These are phyloP conservation scores for Salix koriyanagi DNA, from an alignment of 345 rosid species.

Conservation along the genomic window DNA sequence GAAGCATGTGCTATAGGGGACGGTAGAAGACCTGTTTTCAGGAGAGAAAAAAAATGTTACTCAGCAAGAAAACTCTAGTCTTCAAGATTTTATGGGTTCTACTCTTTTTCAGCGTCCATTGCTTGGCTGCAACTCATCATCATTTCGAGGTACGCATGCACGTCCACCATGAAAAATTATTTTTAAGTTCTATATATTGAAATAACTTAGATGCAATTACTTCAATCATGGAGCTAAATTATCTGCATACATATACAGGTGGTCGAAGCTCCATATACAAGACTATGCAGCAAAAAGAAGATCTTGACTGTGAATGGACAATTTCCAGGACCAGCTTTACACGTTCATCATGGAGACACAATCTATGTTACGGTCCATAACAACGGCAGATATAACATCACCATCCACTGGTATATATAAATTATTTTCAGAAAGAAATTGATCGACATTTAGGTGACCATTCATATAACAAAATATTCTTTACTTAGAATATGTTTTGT, in stretches of 20 bases:
- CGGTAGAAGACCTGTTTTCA: background rate
- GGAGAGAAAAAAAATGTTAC: background rate
- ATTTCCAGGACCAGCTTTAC: slow-evolving; percentile 31
- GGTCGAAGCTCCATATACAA: slow-evolving; percentile 1
- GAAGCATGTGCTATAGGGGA: background rate
- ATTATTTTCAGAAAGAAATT: slow-evolving; percentile 26
- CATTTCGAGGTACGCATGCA: background rate
- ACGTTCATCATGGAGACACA: slow-evolving; percentile 23
- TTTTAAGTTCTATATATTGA: background rate
- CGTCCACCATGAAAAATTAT: background rate
- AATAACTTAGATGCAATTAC: background rate
- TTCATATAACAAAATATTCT: background rate
- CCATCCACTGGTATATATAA: slow-evolving; percentile 35
- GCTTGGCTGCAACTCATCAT: background rate
- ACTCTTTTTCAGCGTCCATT: background rate
- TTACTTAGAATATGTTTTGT: slow-evolving; percentile 17
- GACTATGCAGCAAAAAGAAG: slow-evolving; percentile 15
- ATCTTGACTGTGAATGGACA: slow-evolving; percentile 32
- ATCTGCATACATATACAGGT: slow-evolving; percentile 17
- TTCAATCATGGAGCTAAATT: no score
- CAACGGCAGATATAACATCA: slow-evolving; percentile 20
- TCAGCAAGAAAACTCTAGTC: background rate
- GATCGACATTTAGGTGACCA: slow-evolving; percentile 34
- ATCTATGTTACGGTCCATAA: slow-evolving; percentile 24
- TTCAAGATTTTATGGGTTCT: background rate